A percentile compares a stretch with the other conserved stretches of the same genome.
Evolutionary conservation across 352 stramenopile species (phyloP).

Genomic region (Pythium sukuiense): DNA sequence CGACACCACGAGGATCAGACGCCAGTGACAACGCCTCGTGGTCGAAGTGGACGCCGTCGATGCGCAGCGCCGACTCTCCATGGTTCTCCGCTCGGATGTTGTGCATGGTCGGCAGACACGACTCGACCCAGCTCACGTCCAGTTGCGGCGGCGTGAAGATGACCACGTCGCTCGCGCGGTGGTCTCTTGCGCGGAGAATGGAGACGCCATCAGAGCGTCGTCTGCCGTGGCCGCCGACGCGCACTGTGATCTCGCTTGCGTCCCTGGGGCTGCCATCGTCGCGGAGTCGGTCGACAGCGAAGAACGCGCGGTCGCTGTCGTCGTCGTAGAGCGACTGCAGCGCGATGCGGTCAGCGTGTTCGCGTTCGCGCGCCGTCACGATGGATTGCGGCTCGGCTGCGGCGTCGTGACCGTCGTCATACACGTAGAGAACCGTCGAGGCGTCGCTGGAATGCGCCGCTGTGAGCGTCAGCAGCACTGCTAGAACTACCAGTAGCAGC

Average conservation of each 20-base stretch:
- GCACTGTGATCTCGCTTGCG: conserved; percentile 4
- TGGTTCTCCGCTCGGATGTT: conserved; percentile 44
- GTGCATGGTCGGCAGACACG: conserved; percentile 36
- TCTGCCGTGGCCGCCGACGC: conserved; percentile 16
- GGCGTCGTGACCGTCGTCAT: neutral
- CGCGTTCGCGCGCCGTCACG: neutral
- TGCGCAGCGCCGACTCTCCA: conserved; percentile 27
- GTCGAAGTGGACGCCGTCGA: conserved; percentile 47
- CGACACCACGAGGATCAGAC: conserved; percentile 35
- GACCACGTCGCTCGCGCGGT: conserved; percentile 13
- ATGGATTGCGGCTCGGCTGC: neutral
- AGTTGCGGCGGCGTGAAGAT: conserved; percentile 39
- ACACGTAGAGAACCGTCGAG: conserved; percentile 1
- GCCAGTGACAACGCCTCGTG: conserved; percentile 43
- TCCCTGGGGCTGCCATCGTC: neutral
- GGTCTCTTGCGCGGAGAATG: conserved; percentile 33
- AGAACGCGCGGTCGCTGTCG: neutral
- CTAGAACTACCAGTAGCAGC: neutral
- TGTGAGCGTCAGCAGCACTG: neutral
- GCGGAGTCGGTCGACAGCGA: neutral
- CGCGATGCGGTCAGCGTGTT: neutral
- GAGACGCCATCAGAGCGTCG: conserved; percentile 35
- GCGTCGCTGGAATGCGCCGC: neutral
- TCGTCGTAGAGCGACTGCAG: neutral
- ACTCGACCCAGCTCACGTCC: conserved; percentile 36